These are phyloP conservation scores for Pouteria glomerata DNA, from an alignment of 148 eudicot species.

Conservation along the genomic window DNA sequence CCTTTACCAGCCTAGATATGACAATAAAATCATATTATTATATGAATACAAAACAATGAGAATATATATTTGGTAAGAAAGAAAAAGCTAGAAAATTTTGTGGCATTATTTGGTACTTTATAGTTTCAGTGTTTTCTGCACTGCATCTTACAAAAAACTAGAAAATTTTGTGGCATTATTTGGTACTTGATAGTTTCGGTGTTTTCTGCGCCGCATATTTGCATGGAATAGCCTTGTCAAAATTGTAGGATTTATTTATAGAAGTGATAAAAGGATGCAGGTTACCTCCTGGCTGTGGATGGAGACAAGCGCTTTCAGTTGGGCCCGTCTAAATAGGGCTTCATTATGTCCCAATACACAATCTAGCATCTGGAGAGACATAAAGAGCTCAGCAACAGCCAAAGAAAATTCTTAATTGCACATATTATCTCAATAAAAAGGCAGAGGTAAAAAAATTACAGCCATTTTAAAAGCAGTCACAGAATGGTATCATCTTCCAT, in stretches of 20 bases:
- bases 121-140: neutral
- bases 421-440: neutral
- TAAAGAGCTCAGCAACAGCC: neutral
- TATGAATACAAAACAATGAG: no score
- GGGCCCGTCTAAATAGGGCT: slow-evolving; percentile 87
- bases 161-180: neutral
- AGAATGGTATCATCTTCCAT: neutral
- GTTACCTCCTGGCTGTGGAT: slow-evolving; percentile 85
- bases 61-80: no score
- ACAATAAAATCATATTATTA: slow-evolving; percentile 4
- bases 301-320: slow-evolving; percentile 83
- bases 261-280: neutral
- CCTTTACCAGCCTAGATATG: slow-evolving; percentile 75
- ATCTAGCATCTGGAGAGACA: slow-evolving; percentile 64
- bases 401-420: neutral
- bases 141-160: neutral
- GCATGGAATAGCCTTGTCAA: neutral
- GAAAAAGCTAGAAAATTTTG: neutral
- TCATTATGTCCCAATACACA: slow-evolving; percentile 76
- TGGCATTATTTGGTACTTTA: neutral
- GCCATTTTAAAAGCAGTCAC: neutral
- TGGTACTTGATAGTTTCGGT: neutral
- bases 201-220: neutral
- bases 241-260: neutral
- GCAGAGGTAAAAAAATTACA: neutral